Evolutionary conservation across 2,329 filamentous ascomycete species (phyloP), one percentile per base, ranked within the genome.

Genomic region (Colletotrichum truncatum): DNA sequence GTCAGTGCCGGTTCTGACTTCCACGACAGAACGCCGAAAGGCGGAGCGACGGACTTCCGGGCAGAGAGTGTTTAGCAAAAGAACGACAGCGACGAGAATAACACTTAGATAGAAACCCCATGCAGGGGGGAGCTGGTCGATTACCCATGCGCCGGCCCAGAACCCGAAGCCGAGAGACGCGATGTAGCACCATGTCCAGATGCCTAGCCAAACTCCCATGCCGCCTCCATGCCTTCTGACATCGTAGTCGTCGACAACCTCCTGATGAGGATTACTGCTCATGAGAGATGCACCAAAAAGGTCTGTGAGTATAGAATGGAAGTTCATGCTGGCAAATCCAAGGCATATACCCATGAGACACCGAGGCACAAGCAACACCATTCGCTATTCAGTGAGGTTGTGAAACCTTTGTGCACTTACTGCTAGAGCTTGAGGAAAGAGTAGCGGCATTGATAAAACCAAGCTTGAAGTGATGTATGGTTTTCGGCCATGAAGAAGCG

Each of bases 91-190:
- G 46, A 92, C 83, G 36, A 93, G 78, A 26, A 91, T 85, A 64
- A 93, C 89, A 64, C 89, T 88, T 72, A 93, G 79, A 74, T 93
- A 93, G 74, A 94, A 92, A 0, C 92, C 92, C 91, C 90, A 94
- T 2, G 86, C 85, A 2, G 92, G 91, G 55, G 85, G 84, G 32
- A 89, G 75, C 9, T 75, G 76, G 68, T 90, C 86, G 70, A 94
- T 93, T 70, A 94, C 86, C 36, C 84, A 79, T 10, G 91, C 91
- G 4, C 92, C 92, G 38, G 92, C 81, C 62, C 92, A 78, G 72
- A 94, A 94, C 0, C 92, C 92, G 36, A 93, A 73, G 0, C 88
- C 87, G 21, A 94, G 82, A 21, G 91, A 92, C 6, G 89, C 90
- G 70, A 92, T 88, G 76, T 87, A 92, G 73, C 90, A 92, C 88